phyloP scores from a whole-genome alignment of 352 stramenopile genomes.

The Phytophthora nicotianae region DNA sequence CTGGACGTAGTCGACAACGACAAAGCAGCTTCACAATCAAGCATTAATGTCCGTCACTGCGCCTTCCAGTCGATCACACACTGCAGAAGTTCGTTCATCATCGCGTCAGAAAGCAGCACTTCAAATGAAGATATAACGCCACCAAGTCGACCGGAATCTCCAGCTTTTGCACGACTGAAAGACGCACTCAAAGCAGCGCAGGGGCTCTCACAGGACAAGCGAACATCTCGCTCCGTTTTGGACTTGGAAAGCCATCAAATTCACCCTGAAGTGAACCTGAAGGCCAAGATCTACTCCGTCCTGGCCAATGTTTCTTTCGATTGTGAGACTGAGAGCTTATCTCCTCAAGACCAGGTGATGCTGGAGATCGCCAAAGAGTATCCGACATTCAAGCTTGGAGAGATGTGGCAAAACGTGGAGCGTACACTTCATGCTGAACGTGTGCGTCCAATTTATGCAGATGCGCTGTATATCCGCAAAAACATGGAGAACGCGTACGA shows the following conservation, averaged over 20 bases:
- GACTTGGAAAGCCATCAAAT: constrained; percentile 38
- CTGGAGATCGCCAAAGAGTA: constrained; percentile 82
- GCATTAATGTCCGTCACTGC: constrained; percentile 39
- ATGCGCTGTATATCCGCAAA: constrained; percentile 71
- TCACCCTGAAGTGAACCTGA: constrained; percentile 64
- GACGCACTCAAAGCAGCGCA: constrained; percentile 68
- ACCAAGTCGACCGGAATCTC: constrained; percentile 46
- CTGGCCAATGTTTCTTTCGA: constrained; percentile 68
- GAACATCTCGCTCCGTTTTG: constrained; percentile 30
- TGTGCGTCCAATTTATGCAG: constrained; percentile 73
- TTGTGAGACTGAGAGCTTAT: constrained; percentile 40
- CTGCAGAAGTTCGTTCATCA: constrained; percentile 50
- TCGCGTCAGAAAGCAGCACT: constrained; percentile 27
- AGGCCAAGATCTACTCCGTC: constrained; percentile 74
- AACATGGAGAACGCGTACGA: constrained; percentile 82
- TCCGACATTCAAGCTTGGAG: constrained; percentile 63
- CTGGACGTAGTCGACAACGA: constrained; percentile 23
- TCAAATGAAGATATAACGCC: constrained; percentile 13
- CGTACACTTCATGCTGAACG: constrained; percentile 64
- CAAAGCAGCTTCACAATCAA: neutral
- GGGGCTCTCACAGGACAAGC: constrained; percentile 21
- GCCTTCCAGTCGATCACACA: constrained; percentile 58
- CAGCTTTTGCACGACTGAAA: constrained; percentile 74
- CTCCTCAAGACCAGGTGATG: constrained; percentile 58
- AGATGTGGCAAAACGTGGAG: constrained; percentile 81